Conservation (phyloP, 768 basidiomycete genomes). For the Macrocybe gigantea region DNA sequence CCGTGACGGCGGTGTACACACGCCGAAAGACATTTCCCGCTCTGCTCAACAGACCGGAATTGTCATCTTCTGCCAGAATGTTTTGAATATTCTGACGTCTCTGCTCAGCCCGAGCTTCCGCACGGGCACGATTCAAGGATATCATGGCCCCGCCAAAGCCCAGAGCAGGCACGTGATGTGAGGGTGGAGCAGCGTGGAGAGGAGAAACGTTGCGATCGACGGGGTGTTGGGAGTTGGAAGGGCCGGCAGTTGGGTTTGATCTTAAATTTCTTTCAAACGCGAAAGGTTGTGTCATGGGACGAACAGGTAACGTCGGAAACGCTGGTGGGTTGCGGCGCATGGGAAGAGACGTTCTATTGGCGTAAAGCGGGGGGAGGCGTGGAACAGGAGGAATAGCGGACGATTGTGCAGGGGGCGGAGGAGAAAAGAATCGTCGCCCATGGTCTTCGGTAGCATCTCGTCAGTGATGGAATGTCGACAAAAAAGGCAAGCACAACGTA, state of each 20-base stretch:
- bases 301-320: conserved; percentile 31
- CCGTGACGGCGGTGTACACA: conserved; percentile 7
- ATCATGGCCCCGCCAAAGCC: conserved; percentile 63
- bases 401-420: conserved; percentile 38
- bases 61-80: not conserved
- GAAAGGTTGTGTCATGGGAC: conserved; percentile 46
- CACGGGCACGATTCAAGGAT: conserved; percentile 26
- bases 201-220: conserved; percentile 17
- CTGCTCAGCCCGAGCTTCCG: conserved; percentile 8
- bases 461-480: conserved; percentile 6
- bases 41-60: conserved; percentile 12
- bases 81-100: conserved; percentile 13
- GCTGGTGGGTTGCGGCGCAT: conserved; percentile 27
- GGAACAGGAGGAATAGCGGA: conserved; percentile 55
- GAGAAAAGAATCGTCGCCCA: conserved; percentile 28
- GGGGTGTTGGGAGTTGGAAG: conserved; percentile 18
- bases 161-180: conserved; percentile 55
- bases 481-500: conserved; percentile 4
- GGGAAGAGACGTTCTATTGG: conserved; percentile 29
- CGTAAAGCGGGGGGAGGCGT: conserved; percentile 31
- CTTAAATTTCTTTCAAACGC: conserved; percentile 37
- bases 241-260: conserved; percentile 11
- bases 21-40: conserved; percentile 9
- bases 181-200: conserved; percentile 31
- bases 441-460: conserved; percentile 1